Conservation (phyloP, 2,329 filamentous ascomycete species). For the Sporothrix globosa region DNA sequence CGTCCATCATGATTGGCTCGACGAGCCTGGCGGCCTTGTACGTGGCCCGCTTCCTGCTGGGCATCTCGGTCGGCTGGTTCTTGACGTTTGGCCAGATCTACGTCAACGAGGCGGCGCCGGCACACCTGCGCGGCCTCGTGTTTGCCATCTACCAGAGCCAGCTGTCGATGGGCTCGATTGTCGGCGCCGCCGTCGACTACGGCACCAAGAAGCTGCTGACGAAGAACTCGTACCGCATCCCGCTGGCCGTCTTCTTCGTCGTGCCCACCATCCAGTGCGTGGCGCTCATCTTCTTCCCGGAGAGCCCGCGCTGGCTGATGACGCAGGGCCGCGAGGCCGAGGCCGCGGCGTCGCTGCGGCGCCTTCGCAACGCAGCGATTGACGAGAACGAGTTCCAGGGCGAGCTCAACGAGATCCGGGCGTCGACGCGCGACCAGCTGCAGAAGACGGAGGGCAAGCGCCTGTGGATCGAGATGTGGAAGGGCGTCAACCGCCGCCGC, state of each 20-base stretch:
- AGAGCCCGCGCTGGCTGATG: constrained; percentile 48
- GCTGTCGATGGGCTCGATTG: constrained; percentile 44
- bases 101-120: constrained; percentile 45
- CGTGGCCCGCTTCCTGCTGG: constrained; percentile 42
- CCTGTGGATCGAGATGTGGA: constrained; percentile 44
- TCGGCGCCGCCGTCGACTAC: constrained; percentile 43
- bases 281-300: constrained; percentile 45
- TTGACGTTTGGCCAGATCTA: constrained; percentile 47
- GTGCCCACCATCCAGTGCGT: constrained; percentile 43
- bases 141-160: constrained; percentile 45
- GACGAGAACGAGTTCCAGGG: constrained; percentile 40
- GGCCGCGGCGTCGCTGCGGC: constrained; percentile 40
- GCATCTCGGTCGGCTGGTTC: constrained; percentile 45
- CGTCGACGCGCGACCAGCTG: constrained; percentile 41
- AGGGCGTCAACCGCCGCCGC: constrained; percentile 41
- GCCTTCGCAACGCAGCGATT: constrained; percentile 41
- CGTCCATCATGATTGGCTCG: constrained; percentile 42
- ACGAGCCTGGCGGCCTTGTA: constrained; percentile 42
- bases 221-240: constrained; percentile 36
- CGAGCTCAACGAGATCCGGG: constrained; percentile 42
- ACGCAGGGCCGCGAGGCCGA: constrained; percentile 44
- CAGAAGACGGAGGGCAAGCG: constrained; percentile 38
- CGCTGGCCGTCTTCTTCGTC: constrained; percentile 42
- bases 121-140: constrained; percentile 44
- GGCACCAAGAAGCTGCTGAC: constrained; percentile 48